These are phyloP conservation scores for Pythium angustatum DNA, from an alignment of 352 stramenopile species.

Conservation along the genomic window DNA sequence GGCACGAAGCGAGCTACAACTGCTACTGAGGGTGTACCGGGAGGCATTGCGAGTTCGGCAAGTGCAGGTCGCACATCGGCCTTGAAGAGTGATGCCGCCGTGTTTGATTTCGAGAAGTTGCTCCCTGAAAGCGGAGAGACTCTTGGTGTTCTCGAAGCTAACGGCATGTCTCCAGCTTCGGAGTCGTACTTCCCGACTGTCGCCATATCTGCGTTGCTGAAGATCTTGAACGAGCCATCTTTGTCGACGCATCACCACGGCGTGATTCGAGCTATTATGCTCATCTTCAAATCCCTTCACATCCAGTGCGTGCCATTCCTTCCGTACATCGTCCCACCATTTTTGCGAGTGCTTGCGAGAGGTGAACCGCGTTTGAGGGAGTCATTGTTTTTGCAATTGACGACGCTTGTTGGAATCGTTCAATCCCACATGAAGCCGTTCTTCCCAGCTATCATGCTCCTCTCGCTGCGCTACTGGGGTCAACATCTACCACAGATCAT, in stretches of 20 bases:
- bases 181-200: constrained; percentile 98
- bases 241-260: constrained; percentile 95
- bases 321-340: constrained; percentile 96
- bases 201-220: constrained; percentile 95
- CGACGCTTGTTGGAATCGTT: constrained; percentile 95
- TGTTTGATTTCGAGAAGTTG: constrained; percentile 75
- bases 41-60: constrained; percentile 5
- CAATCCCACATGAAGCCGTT: constrained; percentile 96
- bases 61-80: neutral
- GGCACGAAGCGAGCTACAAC: constrained; percentile 57
- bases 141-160: constrained; percentile 59
- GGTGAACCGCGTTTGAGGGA: constrained; percentile 93
- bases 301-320: constrained; percentile 96
- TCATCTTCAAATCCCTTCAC: constrained; percentile 98
- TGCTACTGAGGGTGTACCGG: neutral
- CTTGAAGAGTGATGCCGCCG: constrained; percentile 12
- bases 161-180: constrained; percentile 62
- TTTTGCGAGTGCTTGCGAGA: constrained; percentile 91
- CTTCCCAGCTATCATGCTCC: constrained; percentile 95
- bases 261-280: constrained; percentile 98
- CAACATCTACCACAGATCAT: constrained; percentile 96
- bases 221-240: constrained; percentile 95
- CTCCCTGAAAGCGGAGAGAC: constrained; percentile 53
- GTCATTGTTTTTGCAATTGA: constrained; percentile 96
- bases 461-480: constrained; percentile 96